Evolutionary conservation across 805 yeast species (phyloP).

Genomic region (Kurtzmaniella fragi): DNA sequence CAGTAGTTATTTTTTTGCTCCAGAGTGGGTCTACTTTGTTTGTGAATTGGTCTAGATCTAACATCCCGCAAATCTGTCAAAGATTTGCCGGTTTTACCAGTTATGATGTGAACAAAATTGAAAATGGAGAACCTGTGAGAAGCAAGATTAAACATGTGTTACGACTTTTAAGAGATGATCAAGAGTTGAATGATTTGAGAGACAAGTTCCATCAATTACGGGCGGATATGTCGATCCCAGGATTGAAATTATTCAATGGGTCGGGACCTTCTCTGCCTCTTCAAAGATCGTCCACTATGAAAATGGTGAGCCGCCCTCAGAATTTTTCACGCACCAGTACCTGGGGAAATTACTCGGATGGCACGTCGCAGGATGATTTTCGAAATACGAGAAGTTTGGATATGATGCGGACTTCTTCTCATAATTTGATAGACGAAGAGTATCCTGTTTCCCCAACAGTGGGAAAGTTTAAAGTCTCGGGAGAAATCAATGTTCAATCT

Average conservation of each 20-base stretch:
- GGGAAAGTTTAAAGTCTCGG: no score
- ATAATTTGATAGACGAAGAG: neutral
- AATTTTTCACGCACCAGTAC: no score
- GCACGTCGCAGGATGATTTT: neutral
- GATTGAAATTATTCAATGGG: conserved; percentile 21
- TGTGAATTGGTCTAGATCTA: conserved; percentile 42
- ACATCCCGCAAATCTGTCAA: conserved; percentile 19
- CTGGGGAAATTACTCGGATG: neutral
- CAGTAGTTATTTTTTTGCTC: conserved; percentile 46
- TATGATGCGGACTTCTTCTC: conserved; percentile 8
- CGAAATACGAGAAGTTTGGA: conserved; percentile 25
- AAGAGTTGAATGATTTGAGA: conserved; percentile 34
- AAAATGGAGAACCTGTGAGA: conserved; percentile 28
- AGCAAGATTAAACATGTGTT: conserved; percentile 30
- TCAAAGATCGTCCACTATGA: conserved; percentile 1
- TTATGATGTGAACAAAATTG: conserved; percentile 14
- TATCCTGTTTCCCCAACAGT: neutral
- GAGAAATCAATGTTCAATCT: no score
- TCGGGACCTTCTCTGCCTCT: conserved; percentile 7
- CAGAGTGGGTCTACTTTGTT: conserved; percentile 52
- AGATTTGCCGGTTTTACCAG: conserved; percentile 21
- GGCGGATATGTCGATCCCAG: conserved; percentile 38
- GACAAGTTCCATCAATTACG: conserved; percentile 36
- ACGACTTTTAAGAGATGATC: conserved; percentile 24
- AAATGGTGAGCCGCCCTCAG: no score